Conservation (phyloP, 129 eudicot species). For the Daucus carota region DNA sequence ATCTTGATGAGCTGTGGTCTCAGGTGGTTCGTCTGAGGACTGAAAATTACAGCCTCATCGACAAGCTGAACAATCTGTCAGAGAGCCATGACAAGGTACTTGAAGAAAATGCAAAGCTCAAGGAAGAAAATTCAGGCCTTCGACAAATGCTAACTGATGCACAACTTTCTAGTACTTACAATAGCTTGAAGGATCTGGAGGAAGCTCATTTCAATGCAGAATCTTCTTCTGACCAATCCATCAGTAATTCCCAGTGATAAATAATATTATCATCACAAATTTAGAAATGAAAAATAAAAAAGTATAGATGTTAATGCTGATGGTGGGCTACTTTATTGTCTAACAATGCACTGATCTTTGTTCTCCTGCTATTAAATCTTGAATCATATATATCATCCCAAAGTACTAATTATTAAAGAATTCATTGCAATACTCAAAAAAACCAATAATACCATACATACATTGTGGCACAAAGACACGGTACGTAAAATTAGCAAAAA, state of each 20-base stretch:
- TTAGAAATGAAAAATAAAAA: neutral
- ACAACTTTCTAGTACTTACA: slow-evolving; percentile 44
- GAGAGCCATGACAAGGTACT: slow-evolving; percentile 52
- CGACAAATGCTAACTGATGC: slow-evolving; percentile 46
- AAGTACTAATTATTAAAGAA: too few relatives aligned
- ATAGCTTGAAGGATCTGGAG: slow-evolving; percentile 37
- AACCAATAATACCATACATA: neutral
- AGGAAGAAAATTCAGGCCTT: slow-evolving; percentile 63
- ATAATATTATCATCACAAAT: neutral
- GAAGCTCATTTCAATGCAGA: neutral
- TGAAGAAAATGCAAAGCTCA: slow-evolving; percentile 60
- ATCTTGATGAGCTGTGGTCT: slow-evolving; percentile 78
- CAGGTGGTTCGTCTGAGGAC: slow-evolving; percentile 65
- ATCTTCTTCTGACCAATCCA: slow-evolving; percentile 1
- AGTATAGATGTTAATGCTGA: neutral
- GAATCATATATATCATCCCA: neutral
- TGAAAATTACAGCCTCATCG: slow-evolving; percentile 58
- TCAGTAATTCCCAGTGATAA: neutral
- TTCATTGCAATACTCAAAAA: too few relatives aligned
- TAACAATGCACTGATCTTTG: neutral
- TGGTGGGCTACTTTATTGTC: neutral
- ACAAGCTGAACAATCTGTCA: slow-evolving; percentile 49
- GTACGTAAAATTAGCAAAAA: too few relatives aligned
- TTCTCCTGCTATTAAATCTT: neutral
- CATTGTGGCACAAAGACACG: neutral